Percentiles rank a stretch among this genome's conserved stretches.
Conservation (phyloP, 2,329 filamentous ascomycete genomes). For the Rhexocercosporidium sp. region DNA sequence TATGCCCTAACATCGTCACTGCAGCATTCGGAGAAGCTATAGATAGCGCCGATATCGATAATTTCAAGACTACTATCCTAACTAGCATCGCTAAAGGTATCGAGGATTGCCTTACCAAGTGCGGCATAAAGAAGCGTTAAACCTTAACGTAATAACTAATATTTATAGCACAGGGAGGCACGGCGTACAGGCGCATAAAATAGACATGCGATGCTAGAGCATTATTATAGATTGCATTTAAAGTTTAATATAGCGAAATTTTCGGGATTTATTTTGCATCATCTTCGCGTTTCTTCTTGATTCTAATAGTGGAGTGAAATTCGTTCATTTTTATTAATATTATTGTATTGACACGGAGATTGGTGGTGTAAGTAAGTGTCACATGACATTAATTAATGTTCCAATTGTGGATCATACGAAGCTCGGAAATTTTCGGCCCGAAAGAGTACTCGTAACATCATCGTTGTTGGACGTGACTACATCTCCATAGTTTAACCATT, state of each 20-base stretch:
- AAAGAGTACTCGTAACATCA: too few relatives aligned
- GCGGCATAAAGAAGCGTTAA: conserved; percentile 36
- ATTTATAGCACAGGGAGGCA: background rate
- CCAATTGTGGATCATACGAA: too few relatives aligned
- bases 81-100: conserved; percentile 56
- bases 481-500: too few relatives aligned
- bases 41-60: conserved; percentile 52
- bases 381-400: too few relatives aligned
- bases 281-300: background rate
- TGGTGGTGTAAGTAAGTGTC: too few relatives aligned
- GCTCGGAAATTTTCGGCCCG: too few relatives aligned
- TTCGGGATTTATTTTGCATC: background rate
- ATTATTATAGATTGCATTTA: background rate
- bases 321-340: background rate
- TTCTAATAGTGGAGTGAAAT: background rate
- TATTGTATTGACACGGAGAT: background rate
- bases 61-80: conserved; percentile 52
- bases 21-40: conserved; percentile 54
- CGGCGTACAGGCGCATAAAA: background rate
- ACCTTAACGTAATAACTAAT: background rate
- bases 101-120: conserved; percentile 57
- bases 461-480: too few relatives aligned
- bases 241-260: background rate
- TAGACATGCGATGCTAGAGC: background rate
- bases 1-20: conserved; percentile 51